Evolutionary conservation across 306 rosid genomes (phyloP).

Genomic region (Sindora glabra): DNA sequence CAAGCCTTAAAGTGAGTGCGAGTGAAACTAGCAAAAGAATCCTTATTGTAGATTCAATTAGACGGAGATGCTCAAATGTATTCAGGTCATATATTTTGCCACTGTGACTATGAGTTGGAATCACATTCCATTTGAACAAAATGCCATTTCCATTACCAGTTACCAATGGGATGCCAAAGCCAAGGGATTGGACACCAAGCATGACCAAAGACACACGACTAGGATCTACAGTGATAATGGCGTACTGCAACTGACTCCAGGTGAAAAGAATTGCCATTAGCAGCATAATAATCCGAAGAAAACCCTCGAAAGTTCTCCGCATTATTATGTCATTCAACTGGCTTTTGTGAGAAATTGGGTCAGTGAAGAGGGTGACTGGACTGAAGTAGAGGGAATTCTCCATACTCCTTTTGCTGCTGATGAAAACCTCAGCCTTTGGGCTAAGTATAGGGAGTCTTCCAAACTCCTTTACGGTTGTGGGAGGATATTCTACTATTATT

Average conservation of each 20-base stretch:
- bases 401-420: background rate
- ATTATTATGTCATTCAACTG: background rate
- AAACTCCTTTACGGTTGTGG: background rate
- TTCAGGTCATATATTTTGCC: background rate
- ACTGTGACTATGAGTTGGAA: background rate
- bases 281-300: background rate
- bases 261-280: background rate
- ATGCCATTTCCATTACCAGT: background rate
- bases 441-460: too few relatives aligned
- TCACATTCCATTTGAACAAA: background rate
- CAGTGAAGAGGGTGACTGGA: background rate
- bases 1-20: background rate
- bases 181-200: background rate
- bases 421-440: background rate
- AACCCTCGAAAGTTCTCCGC: background rate
- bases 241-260: background rate
- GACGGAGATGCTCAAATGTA: background rate
- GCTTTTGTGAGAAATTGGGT: background rate
- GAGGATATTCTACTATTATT: background rate
- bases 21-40: background rate
- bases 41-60: background rate
- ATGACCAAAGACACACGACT: background rate
- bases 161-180: background rate
- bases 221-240: background rate
- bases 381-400: background rate